These are phyloP conservation scores for Tricholoma sp. DNA, from an alignment of 768 basidiomycete genomes.

Conservation along the genomic window DNA sequence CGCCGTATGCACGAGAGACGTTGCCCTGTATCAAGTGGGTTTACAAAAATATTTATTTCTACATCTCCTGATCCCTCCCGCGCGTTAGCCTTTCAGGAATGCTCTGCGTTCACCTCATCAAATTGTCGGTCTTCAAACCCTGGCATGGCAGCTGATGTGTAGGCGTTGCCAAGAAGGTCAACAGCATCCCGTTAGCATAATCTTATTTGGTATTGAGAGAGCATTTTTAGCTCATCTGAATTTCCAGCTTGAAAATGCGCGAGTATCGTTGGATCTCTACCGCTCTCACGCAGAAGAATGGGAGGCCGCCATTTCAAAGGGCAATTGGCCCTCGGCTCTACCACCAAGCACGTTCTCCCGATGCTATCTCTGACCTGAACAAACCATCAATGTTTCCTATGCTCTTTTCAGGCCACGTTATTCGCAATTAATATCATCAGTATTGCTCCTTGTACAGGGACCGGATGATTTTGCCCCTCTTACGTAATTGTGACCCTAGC, in stretches of 20 bases:
- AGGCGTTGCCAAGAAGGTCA: constrained; percentile 70
- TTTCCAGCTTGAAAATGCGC: constrained; percentile 69
- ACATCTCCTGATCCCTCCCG: constrained; percentile 12
- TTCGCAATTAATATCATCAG: neutral
- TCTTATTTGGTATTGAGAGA: constrained; percentile 1
- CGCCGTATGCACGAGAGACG: constrained; percentile 73
- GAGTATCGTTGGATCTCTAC: constrained; percentile 52
- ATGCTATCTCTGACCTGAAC: constrained; percentile 55
- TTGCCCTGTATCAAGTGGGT: constrained; percentile 61
- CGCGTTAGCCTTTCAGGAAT: constrained; percentile 63
- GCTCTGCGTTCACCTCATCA: constrained; percentile 63
- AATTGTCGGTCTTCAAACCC: constrained; percentile 67
- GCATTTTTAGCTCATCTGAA: constrained; percentile 8
- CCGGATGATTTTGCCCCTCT: neutral
- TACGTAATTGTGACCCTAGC: constrained; percentile 1
- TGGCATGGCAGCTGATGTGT: constrained; percentile 80
- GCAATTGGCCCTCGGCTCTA: constrained; percentile 71
- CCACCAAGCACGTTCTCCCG: constrained; percentile 79
- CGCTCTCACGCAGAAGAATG: constrained; percentile 57
- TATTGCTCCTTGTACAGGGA: neutral
- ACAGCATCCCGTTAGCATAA: constrained; percentile 59
- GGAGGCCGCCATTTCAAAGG: constrained; percentile 54
- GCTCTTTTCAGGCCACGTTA: neutral
- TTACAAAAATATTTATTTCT: constrained; percentile 6
- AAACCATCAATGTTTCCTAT: neutral